These are phyloP conservation scores for Debaryomyces udenii DNA, from an alignment of 1,139 yeast species.

Conservation along the genomic window DNA sequence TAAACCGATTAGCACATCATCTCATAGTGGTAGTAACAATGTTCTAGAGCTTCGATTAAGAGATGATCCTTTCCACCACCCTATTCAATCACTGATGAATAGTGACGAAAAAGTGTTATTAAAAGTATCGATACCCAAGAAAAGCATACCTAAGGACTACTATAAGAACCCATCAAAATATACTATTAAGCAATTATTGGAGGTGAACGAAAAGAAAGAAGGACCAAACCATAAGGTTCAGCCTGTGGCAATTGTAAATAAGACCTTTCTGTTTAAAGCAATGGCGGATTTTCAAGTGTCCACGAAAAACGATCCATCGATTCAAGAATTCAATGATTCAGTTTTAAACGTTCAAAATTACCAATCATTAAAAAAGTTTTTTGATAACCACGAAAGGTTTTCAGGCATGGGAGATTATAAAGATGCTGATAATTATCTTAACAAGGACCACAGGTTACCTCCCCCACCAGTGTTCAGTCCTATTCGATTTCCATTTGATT, in stretches of 20 bases:
- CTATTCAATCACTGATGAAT: conserved; percentile 59
- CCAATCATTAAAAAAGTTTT: conserved; percentile 44
- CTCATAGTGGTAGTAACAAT: conserved; percentile 23
- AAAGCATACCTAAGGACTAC: conserved; percentile 43
- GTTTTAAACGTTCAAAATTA: conserved; percentile 30
- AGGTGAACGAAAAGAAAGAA: conserved; percentile 17
- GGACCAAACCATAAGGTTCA: conserved; percentile 42
- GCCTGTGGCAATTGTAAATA: conserved; percentile 71
- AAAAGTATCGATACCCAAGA: conserved; percentile 71
- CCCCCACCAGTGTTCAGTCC: conserved; percentile 89
- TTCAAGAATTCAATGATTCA: conserved; percentile 34
- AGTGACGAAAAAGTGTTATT: conserved; percentile 66
- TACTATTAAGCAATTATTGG: conserved; percentile 56
- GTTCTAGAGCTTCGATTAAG: conserved; percentile 68
- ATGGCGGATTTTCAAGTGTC: conserved; percentile 86
- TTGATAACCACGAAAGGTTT: conserved; percentile 40
- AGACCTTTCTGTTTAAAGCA: conserved; percentile 78
- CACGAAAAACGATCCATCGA: conserved; percentile 58
- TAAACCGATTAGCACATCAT: conserved; percentile 15
- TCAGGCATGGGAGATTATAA: conserved; percentile 37
- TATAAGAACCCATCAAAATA: conserved; percentile 43
- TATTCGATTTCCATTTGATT: conserved; percentile 73
- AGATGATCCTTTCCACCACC: conserved; percentile 79
- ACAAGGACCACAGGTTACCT: conserved; percentile 65
- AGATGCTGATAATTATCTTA: conserved; percentile 29